These are phyloP conservation scores for Hypoxylon sp. DNA, from an alignment of 2,329 filamentous ascomycete species.

Conservation along the genomic window DNA sequence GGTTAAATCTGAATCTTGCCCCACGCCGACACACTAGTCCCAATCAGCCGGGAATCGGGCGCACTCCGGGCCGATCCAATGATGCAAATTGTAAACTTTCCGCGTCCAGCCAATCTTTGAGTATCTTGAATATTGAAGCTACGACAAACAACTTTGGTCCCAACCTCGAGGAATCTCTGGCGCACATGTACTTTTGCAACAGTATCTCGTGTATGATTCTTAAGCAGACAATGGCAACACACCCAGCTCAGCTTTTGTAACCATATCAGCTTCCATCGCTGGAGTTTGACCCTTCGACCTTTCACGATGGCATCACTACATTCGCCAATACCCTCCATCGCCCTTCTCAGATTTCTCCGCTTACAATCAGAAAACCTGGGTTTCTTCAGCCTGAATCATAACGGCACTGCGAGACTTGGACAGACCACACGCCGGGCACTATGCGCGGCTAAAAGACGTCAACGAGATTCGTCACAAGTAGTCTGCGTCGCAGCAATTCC, in stretches of 20 bases:
- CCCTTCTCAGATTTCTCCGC: conserved; percentile 79
- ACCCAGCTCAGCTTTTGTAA: conserved; percentile 26
- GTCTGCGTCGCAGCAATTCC: background rate
- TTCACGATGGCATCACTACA: conserved; percentile 62
- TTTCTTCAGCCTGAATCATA: conserved; percentile 62
- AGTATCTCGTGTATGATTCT: background rate
- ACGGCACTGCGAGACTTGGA: conserved; percentile 14
- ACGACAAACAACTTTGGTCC: background rate
- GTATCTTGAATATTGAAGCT: conserved; percentile 13
- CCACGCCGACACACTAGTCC: conserved; percentile 7
- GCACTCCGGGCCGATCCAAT: conserved; percentile 18
- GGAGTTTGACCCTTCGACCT: background rate
- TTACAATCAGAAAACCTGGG: conserved; percentile 73
- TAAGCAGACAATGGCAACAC: conserved; percentile 20
- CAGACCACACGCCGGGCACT: conserved; percentile 37
- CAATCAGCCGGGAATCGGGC: conserved; percentile 24
- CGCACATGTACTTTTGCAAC: background rate
- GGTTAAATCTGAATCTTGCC: conserved; percentile 1
- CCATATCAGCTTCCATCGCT: background rate
- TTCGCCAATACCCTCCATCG: conserved; percentile 64
- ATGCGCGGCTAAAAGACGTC: conserved; percentile 47
- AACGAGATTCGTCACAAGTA: conserved; percentile 46
- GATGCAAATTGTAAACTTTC: conserved; percentile 23
- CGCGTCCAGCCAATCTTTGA: conserved; percentile 10
- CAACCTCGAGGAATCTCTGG: conserved; percentile 19